Evolutionary conservation across 129 eudicot genomes (phyloP).

Genomic region (Silybum marianum): DNA sequence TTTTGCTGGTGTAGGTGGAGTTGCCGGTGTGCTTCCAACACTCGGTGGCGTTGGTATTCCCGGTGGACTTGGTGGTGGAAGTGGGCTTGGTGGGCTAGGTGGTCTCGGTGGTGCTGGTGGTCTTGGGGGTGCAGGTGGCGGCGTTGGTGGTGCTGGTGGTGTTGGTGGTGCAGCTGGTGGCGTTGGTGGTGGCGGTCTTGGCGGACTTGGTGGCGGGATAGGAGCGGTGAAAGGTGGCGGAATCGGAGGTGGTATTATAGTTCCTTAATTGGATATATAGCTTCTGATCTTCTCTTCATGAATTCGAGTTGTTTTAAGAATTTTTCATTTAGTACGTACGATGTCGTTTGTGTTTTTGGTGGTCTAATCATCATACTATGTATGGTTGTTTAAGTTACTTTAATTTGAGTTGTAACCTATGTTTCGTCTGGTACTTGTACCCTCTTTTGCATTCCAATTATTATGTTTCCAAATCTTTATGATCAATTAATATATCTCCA

Average conservation of each 20-base stretch:
- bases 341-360: neutral
- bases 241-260: constrained; percentile 39
- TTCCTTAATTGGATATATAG: constrained; percentile 12
- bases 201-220: constrained; percentile 31
- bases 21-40: constrained; percentile 42
- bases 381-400: neutral
- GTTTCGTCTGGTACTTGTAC: neutral
- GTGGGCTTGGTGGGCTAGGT: constrained; percentile 32
- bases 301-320: neutral
- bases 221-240: constrained; percentile 43
- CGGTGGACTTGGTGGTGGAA: constrained; percentile 45
- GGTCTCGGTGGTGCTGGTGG: constrained; percentile 45
- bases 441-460: neutral
- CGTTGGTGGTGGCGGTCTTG: constrained; percentile 21
- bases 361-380: neutral
- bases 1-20: constrained; percentile 52
- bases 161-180: constrained; percentile 30
- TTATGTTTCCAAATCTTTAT: neutral
- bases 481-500: neutral
- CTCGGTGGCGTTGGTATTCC: constrained; percentile 47
- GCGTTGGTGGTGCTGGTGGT: constrained; percentile 24
- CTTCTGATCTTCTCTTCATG: neutral
- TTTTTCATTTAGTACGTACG: neutral
- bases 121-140: neutral
- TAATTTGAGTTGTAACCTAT: neutral